Evolutionary conservation across 2,329 filamentous ascomycete genomes (phyloP).

Genomic region (Thelonectria discophora): DNA sequence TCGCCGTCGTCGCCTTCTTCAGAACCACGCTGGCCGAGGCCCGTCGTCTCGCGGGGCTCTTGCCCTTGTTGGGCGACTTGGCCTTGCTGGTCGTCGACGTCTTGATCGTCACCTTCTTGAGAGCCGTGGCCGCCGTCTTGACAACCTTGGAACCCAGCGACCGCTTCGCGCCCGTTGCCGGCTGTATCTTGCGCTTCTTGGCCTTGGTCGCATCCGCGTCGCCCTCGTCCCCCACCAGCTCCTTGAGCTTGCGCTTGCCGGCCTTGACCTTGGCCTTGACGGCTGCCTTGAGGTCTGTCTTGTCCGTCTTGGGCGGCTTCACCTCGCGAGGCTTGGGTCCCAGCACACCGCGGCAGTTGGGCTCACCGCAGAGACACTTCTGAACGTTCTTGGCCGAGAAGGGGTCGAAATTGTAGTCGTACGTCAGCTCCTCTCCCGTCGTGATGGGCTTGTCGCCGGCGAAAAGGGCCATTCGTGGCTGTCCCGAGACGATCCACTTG

Average conservation of each 20-base stretch:
- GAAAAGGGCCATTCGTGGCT: conserved; percentile 96
- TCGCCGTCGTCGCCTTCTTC: conserved; percentile 43
- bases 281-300: conserved; percentile 53
- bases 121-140: conserved; percentile 49
- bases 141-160: conserved; percentile 49
- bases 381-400: conserved; percentile 76
- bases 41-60: conserved; percentile 40
- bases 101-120: conserved; percentile 47
- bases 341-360: conserved; percentile 71
- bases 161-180: conserved; percentile 47
- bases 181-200: conserved; percentile 56
- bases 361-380: conserved; percentile 69
- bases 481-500: conserved; percentile 94
- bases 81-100: conserved; percentile 33
- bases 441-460: conserved; percentile 88
- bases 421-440: conserved; percentile 95
- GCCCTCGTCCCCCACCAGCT: conserved; percentile 56
- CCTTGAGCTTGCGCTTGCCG: conserved; percentile 66
- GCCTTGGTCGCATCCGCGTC: conserved; percentile 53
- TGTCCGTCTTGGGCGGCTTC: conserved; percentile 58
- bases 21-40: conserved; percentile 38
- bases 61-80: neutral
- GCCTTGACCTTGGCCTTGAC: conserved; percentile 55
- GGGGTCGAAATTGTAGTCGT: conserved; percentile 83
- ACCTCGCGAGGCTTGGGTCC: conserved; percentile 68